A percentile compares a stretch with the other conserved stretches of the same genome.
phyloP scores from a whole-genome alignment of 352 stramenopile genomes.

The Pythium coloratum region DNA sequence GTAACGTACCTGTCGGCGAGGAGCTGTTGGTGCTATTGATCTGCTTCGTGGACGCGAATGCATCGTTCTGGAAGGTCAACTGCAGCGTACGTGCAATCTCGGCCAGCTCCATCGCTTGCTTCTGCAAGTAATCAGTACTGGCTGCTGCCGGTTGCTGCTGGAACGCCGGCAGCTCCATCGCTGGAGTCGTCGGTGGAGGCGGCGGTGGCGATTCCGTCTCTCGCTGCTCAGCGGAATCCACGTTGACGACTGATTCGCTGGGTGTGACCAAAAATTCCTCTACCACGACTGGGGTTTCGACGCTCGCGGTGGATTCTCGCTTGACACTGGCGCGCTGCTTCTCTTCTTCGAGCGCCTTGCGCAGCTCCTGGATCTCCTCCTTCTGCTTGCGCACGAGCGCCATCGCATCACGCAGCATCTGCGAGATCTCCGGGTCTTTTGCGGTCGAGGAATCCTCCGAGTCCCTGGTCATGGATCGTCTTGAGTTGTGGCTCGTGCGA shows the following conservation, averaged over 20 bases:
- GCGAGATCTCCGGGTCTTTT: constrained; percentile 43
- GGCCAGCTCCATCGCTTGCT: constrained; percentile 36
- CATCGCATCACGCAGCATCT: constrained; percentile 74
- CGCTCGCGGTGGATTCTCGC: neutral
- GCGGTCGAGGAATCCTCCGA: constrained; percentile 2
- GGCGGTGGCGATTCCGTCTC: neutral
- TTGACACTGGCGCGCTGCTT: neutral
- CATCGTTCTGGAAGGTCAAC: constrained; percentile 33
- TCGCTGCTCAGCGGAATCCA: neutral
- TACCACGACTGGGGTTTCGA: constrained; percentile 4
- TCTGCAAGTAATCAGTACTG: constrained; percentile 32
- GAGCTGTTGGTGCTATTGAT: constrained; percentile 27
- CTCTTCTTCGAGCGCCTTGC: constrained; percentile 26
- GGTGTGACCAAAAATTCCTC: neutral
- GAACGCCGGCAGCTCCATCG: neutral
- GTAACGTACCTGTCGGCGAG: constrained; percentile 26
- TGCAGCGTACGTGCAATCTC: constrained; percentile 37
- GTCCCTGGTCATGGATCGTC: neutral
- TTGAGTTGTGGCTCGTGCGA: neutral
- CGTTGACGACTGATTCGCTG: neutral
- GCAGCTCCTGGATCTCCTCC: constrained; percentile 58
- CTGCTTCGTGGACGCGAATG: constrained; percentile 24
- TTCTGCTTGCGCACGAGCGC: constrained; percentile 66
- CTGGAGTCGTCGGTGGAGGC: neutral
- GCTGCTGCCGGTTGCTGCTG: neutral